Base-by-base conservation (phyloP, 1,284 basidiomycete species). In the Sanghuangporus baumii region DNA sequence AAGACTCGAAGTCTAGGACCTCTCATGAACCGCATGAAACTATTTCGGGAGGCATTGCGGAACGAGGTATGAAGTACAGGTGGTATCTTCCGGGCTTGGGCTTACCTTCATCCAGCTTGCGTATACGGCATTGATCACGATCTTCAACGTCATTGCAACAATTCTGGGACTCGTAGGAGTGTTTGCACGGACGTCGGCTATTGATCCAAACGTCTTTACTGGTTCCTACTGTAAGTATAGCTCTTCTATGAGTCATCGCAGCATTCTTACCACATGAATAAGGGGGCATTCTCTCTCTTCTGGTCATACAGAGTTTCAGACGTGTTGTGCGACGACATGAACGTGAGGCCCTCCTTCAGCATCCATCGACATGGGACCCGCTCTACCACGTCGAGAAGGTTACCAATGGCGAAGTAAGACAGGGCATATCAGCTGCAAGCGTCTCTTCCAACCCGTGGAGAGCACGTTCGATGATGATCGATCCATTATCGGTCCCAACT, bases 251-350 rank as follows among this genome's bases (percentile, higher is more conserved):
- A 41, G 18, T 47, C 14, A 6, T 12, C 20, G 16, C 46, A 59
- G 67, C 48, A 69, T 37, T 31, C 41, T 60, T 40, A 51, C 14
- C 20, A 26, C n/a, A 51, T 46, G 18, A 9, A 16, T 55, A 55
- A 87, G 86, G 84, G 85, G 76, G 77, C 6, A 69, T 86, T 41
- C 78, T 86, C 31, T 87, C 86, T 0, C 54, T 82, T 14, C 74
- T 86, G 54, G 79, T 82, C 6, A 78, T 87, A 63, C 83, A 86
- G 66, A 87, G 83, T 69, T 86, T 85, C 69, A 76, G 80, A 48
- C 79, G 84, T 36, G 86, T 87, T 9, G 78, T 87, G 20, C 77
- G 75, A 18, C 79, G 86, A n/a, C 83, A 87, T 67, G 86, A 88
- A 70, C 74, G 79, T 48, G 86, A 88, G 62, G 78, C 79, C 0